These are phyloP conservation scores for Purpureocillium takamizusanense DNA, from an alignment of 2,329 filamentous ascomycete species.

Conservation along the genomic window DNA sequence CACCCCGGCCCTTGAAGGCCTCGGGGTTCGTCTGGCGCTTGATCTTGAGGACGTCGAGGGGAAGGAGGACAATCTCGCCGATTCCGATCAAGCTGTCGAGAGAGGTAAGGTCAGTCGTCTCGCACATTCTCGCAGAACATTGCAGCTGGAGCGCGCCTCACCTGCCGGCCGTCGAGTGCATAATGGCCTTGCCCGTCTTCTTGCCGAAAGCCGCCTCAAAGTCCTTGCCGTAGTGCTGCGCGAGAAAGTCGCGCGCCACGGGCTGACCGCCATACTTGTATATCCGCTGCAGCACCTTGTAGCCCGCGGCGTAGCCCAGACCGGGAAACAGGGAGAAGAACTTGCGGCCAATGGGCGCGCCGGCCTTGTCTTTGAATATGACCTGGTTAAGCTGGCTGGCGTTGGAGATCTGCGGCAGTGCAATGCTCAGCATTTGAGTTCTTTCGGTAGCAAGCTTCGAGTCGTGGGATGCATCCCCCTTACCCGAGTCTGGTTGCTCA, in stretches of 20 bases:
- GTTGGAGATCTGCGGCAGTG: slow-evolving; percentile 18
- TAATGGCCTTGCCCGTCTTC: slow-evolving; percentile 94
- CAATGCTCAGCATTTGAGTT: too few relatives aligned
- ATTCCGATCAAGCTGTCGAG: slow-evolving; percentile 78
- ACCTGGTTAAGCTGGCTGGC: slow-evolving; percentile 69
- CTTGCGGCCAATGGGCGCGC: slow-evolving; percentile 60
- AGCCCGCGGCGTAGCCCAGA: slow-evolving; percentile 92
- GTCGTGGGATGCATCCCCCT: slow-evolving; percentile 26
- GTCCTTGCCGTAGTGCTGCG: slow-evolving; percentile 65
- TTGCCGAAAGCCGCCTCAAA: slow-evolving; percentile 91
- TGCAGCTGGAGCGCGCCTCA: slow-evolving; percentile 23
- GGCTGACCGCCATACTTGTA: slow-evolving; percentile 99
- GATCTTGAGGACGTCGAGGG: slow-evolving; percentile 96
- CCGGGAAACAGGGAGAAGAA: slow-evolving; percentile 96
- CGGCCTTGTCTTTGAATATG: slow-evolving; percentile 85
- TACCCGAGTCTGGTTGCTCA: slow-evolving; percentile 79
- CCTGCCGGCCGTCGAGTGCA: slow-evolving; percentile 94
- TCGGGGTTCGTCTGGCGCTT: slow-evolving; percentile 99
- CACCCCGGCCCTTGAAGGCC: slow-evolving; percentile 87
- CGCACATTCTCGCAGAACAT: slow-evolving; percentile 5
- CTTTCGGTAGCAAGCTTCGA: neutral
- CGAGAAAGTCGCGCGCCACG: slow-evolving; percentile 83
- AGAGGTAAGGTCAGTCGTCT: slow-evolving; percentile 2
- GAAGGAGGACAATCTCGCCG: slow-evolving; percentile 90
- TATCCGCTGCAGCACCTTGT: slow-evolving; percentile 93